Percentiles rank a stretch among this genome's conserved stretches.
Conservation (phyloP, 2,329 filamentous ascomycete genomes). For the Penicillium sp. region DNA sequence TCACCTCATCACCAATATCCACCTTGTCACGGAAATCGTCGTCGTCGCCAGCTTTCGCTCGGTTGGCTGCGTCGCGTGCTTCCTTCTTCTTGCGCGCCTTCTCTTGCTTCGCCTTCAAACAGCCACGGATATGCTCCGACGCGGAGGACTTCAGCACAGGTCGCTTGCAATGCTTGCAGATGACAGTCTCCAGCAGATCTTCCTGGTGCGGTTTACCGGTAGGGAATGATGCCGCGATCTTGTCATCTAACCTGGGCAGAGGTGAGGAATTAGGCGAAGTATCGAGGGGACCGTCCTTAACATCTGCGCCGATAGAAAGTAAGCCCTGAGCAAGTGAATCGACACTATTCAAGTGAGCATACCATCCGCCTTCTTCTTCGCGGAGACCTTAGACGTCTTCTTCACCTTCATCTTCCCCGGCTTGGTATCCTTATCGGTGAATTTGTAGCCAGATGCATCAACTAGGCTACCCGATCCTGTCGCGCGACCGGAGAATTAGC, state of each 20-base stretch:
- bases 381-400: conserved; percentile 34
- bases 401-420: conserved; percentile 46
- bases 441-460: conserved; percentile 47
- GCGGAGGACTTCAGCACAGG: conserved; percentile 73
- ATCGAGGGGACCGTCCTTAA: conserved; percentile 28
- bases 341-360: conserved; percentile 2
- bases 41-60: conserved; percentile 53
- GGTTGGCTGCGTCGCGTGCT: conserved; percentile 66
- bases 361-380: conserved; percentile 38
- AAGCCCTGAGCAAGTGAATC: neutral
- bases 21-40: conserved; percentile 45
- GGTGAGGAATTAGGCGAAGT: conserved; percentile 40
- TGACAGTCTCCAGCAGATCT: conserved; percentile 73
- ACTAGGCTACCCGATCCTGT: conserved; percentile 38
- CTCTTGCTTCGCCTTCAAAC: conserved; percentile 79
- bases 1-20: conserved; percentile 41
- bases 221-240: conserved; percentile 72
- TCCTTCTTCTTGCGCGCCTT: conserved; percentile 76
- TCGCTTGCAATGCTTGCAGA: conserved; percentile 94
- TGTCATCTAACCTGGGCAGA: conserved; percentile 66
- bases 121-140: conserved; percentile 77
- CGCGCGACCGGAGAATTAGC: conserved; percentile 3
- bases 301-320: conserved; percentile 8
- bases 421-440: conserved; percentile 45
- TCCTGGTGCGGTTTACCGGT: conserved; percentile 80